Evolutionary conservation across 164 flowering plant species (phyloP), one percentile per base, ranked within the genome.

Genomic region (Macadamia integrifolia): DNA sequence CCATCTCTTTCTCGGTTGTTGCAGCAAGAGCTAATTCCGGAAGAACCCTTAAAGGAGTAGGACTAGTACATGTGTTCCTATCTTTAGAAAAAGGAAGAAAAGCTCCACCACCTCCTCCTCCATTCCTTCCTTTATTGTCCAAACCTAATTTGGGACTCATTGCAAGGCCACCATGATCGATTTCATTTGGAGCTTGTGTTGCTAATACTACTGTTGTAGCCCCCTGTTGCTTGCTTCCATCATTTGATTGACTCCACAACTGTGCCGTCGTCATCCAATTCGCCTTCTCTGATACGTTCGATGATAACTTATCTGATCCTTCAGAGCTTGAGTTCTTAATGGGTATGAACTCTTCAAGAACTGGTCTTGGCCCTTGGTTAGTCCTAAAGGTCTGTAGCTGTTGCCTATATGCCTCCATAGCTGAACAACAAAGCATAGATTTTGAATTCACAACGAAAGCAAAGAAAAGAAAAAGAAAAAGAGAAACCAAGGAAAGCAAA

Each of bases 281-380:
- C n/a, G 92, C 81, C 72, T 89, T 93, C 62, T 91, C 89, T 1
- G 89, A 78, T 2, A 70, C 49, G 71, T 70, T 85, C 8, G 71
- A 0, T 10, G 71, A 0, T n/a, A 74, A 17, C 65, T 72, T 80
- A 18, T 82, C 85, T 48, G 83, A 69, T 57, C 66, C 74, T 60
- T 80, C 85, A 6, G 82, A 71, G 59, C 48, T 76, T 35, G 86
- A 64, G 66, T 74, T 72, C 60, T 91, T 91, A 1, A 93, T 76
- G 17, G 98, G 98, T 29, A 93, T 91, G 88, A 93, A 93, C 75
- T 93, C 97, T 81, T 93, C 98, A 30, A 91, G 89, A 6, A 89
- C 77, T 6, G 95, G 93, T 60, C 72, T 77, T 61, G 85, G 58
- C 42, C 77, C 85, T 72, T 79, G 81, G 67, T 74, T 79, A 40